A percentile compares a stretch with the other conserved stretches of the same genome.
These are phyloP conservation scores for Arthrobotrys sinensis DNA, from an alignment of 2,329 filamentous ascomycete species.

Conservation along the genomic window DNA sequence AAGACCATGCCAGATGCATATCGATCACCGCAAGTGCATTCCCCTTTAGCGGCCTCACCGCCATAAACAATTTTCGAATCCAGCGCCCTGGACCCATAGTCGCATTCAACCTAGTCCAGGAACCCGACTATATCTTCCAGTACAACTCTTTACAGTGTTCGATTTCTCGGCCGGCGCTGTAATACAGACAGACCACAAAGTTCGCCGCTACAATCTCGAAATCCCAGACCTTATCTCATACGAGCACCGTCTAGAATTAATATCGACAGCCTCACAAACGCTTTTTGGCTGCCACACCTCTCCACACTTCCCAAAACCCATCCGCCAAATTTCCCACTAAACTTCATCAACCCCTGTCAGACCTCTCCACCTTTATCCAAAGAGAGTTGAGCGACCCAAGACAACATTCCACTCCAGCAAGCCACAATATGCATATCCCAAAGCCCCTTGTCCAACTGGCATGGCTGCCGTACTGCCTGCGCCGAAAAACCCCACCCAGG, in stretches of 20 bases:
- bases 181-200: slow-evolving; percentile 21
- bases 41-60: slow-evolving; percentile 46
- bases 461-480: slow-evolving; percentile 56
- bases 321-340: slow-evolving; percentile 9
- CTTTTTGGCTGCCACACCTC: slow-evolving; percentile 30
- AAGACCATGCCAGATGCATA: slow-evolving; percentile 57
- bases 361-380: slow-evolving; percentile 56
- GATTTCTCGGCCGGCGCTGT: neutral
- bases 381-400: slow-evolving; percentile 52
- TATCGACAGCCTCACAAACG: slow-evolving; percentile 32
- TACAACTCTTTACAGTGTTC: neutral
- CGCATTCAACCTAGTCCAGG: slow-evolving; percentile 52
- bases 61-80: slow-evolving; percentile 35
- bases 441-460: slow-evolving; percentile 59
- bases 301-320: slow-evolving; percentile 15
- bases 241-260: neutral
- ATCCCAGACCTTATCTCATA: neutral
- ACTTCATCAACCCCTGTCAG: slow-evolving; percentile 27
- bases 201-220: neutral
- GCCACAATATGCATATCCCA: slow-evolving; percentile 49
- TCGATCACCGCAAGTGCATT: slow-evolving; percentile 53
- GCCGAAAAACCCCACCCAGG: slow-evolving; percentile 29
- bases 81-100: slow-evolving; percentile 44
- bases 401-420: slow-evolving; percentile 43
- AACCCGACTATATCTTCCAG: slow-evolving; percentile 26